These are phyloP conservation scores for Prunus fruticosa DNA, from an alignment of 306 rosid species.

Conservation along the genomic window DNA sequence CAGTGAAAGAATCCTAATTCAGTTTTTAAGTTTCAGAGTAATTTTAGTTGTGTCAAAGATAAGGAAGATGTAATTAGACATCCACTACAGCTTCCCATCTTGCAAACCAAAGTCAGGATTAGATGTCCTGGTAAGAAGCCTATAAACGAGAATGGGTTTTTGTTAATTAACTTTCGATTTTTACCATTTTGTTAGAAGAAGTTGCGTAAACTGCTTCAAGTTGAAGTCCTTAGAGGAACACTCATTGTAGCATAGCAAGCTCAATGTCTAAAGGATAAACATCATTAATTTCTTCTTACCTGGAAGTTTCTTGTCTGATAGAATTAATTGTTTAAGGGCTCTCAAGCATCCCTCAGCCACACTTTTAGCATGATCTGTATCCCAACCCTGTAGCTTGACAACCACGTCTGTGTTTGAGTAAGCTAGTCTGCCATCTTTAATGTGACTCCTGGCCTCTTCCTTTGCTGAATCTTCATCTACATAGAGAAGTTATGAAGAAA, in stretches of 20 bases:
- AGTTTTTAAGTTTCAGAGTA: background rate
- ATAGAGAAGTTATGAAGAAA: constrained; percentile 7
- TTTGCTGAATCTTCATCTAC: constrained; percentile 85
- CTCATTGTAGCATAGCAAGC: background rate
- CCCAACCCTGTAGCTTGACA: constrained; percentile 90
- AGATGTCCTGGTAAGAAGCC: too few species aligned
- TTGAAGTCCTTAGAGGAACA: background rate
- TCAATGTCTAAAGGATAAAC: background rate
- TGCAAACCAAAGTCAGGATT: background rate
- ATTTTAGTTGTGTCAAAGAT: background rate
- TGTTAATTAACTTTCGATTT: too few species aligned
- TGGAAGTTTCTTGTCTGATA: constrained; percentile 82
- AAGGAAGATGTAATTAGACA: background rate
- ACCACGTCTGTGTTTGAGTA: constrained; percentile 83
- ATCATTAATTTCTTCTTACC: constrained; percentile 41
- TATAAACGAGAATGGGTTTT: too few species aligned
- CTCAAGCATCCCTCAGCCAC: constrained; percentile 84
- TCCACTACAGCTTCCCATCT: background rate
- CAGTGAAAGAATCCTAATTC: background rate
- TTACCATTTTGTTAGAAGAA: too few species aligned
- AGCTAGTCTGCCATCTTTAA: constrained; percentile 50
- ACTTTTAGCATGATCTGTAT: constrained; percentile 59
- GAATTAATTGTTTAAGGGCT: constrained; percentile 80
- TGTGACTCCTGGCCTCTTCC: constrained; percentile 66
- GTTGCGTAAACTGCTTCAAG: too few species aligned